Evolutionary conservation across 768 basidiomycete genomes (phyloP).

Genomic region (Kwoniella botswanensis): DNA sequence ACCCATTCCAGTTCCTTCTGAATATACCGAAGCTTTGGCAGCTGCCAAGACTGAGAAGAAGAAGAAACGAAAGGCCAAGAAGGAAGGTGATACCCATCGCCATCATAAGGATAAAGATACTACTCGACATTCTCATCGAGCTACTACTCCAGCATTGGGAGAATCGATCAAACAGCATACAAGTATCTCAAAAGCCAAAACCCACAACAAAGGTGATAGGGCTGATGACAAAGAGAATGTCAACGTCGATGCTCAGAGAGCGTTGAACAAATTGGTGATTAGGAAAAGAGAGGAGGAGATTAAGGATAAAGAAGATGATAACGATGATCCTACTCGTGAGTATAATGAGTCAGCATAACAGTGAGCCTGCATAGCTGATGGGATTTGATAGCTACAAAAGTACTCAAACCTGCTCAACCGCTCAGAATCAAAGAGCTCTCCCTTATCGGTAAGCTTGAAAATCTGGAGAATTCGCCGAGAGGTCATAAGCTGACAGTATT

Average conservation of each 20-base stretch:
- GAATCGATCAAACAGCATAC: conserved; percentile 53
- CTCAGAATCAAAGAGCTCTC: conserved; percentile 39
- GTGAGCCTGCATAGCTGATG: neutral
- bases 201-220: neutral
- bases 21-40: conserved; percentile 18
- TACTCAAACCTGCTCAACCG: conserved; percentile 46
- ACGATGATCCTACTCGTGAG: conserved; percentile 49
- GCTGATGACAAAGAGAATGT: conserved; percentile 22
- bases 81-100: conserved; percentile 4
- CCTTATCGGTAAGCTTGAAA: conserved; percentile 24
- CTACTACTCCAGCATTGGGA: conserved; percentile 37
- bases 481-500: neutral
- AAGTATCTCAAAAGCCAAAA: conserved; percentile 10
- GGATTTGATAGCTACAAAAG: conserved; percentile 39
- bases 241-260: conserved; percentile 5
- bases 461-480: neutral
- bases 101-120: neutral
- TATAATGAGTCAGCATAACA: neutral
- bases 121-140: conserved; percentile 10
- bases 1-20: conserved; percentile 20
- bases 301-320: conserved; percentile 14
- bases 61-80: conserved; percentile 33
- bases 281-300: conserved; percentile 25
- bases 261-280: conserved; percentile 33
- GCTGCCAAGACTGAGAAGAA: conserved; percentile 24